These are phyloP conservation scores for Scutellaria minor DNA, from an alignment of 257 asterid species.

Conservation along the genomic window DNA sequence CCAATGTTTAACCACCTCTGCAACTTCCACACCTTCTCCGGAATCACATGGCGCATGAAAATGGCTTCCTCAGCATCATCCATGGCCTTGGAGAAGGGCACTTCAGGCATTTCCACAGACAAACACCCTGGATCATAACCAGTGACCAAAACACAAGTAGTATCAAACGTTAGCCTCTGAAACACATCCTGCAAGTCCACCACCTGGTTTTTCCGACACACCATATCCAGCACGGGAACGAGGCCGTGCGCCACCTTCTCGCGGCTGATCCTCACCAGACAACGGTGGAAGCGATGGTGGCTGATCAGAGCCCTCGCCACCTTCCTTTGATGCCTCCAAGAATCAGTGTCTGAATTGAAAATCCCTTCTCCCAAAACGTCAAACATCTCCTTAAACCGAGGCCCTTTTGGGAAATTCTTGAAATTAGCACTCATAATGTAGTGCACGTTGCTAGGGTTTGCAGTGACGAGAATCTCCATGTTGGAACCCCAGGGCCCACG, in stretches of 20 bases:
- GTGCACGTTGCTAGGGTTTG: slow-evolving; percentile 64
- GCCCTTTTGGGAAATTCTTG: slow-evolving; percentile 59
- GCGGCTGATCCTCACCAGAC: slow-evolving; percentile 39
- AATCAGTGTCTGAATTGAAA: slow-evolving; percentile 56
- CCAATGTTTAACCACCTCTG: slow-evolving; percentile 56
- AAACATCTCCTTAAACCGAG: slow-evolving; percentile 52
- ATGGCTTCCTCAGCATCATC: slow-evolving; percentile 67
- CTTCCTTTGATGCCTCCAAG: slow-evolving; percentile 58
- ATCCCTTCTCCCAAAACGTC: slow-evolving; percentile 73
- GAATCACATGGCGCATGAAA: slow-evolving; percentile 54
- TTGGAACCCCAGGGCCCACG: slow-evolving; percentile 54
- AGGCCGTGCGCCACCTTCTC: slow-evolving; percentile 55
- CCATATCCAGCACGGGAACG: slow-evolving; percentile 53
- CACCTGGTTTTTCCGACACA: slow-evolving; percentile 22
- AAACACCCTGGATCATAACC: slow-evolving; percentile 70
- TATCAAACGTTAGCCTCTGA: slow-evolving; percentile 66
- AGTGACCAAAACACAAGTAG: slow-evolving; percentile 55
- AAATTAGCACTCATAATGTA: slow-evolving; percentile 59
- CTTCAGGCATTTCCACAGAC: slow-evolving; percentile 49
- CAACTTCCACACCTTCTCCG: slow-evolving; percentile 61
- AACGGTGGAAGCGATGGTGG: slow-evolving; percentile 47
- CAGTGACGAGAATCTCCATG: slow-evolving; percentile 60
- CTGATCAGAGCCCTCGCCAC: slow-evolving; percentile 47
- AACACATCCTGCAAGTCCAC: slow-evolving; percentile 66
- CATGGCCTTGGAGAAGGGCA: slow-evolving; percentile 62